A percentile compares a stretch with the other conserved stretches of the same genome.
These are phyloP conservation scores for Nothophytophthora sp. DNA, from an alignment of 352 stramenopile species.

Conservation along the genomic window DNA sequence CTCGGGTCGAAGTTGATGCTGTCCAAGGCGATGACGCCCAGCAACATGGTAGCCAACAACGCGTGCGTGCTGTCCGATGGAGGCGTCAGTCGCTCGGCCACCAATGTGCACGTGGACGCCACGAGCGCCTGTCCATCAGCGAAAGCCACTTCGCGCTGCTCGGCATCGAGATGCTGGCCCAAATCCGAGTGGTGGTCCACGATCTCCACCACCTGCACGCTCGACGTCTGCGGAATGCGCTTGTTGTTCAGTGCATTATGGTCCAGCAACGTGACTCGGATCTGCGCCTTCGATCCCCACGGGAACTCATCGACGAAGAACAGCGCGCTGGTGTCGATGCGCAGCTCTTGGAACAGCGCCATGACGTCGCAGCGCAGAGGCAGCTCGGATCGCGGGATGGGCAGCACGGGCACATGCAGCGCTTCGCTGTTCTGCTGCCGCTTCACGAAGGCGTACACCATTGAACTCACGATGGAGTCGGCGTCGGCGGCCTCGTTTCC, in stretches of 20 bases:
- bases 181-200: conserved; percentile 81
- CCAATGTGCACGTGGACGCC: conserved; percentile 75
- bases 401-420: conserved; percentile 57
- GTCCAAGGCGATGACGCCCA: conserved; percentile 79
- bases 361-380: conserved; percentile 67
- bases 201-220: conserved; percentile 62
- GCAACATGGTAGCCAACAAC: conserved; percentile 68
- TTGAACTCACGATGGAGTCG: conserved; percentile 82
- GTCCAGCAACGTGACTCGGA: conserved; percentile 66
- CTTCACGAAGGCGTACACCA: conserved; percentile 63
- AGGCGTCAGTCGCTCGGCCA: conserved; percentile 59
- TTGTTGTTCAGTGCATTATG: conserved; percentile 77
- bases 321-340: conserved; percentile 53
- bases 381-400: conserved; percentile 64
- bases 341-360: conserved; percentile 55
- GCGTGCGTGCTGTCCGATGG: conserved; percentile 21
- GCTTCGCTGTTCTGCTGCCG: conserved; percentile 11
- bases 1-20: conserved; percentile 76
- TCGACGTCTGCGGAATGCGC: conserved; percentile 27
- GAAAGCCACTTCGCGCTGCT: conserved; percentile 67
- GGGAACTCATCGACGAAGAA: conserved; percentile 83
- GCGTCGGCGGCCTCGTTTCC: conserved; percentile 83
- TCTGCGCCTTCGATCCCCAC: conserved; percentile 30
- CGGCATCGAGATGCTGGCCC: conserved; percentile 37
- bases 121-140: conserved; percentile 64